These are phyloP conservation scores for Echium plantagineum DNA, from an alignment of 257 asterid genomes.

Conservation along the genomic window DNA sequence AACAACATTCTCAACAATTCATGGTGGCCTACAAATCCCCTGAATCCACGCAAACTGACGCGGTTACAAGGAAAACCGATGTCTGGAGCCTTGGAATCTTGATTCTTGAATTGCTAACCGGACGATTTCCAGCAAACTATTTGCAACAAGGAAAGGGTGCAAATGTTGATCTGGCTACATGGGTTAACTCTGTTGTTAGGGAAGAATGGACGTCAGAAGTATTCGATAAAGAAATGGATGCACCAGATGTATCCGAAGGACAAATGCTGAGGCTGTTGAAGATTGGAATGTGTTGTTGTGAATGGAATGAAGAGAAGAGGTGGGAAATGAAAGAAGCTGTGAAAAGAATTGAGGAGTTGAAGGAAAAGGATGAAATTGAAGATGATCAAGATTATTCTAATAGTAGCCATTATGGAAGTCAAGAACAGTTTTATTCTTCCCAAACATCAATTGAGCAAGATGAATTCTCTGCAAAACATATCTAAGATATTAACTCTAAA, in stretches of 20 bases:
- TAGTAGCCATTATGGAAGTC: slow-evolving; percentile 25
- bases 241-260: slow-evolving; percentile 23
- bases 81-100: slow-evolving; percentile 68
- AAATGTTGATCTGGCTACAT: slow-evolving; percentile 40
- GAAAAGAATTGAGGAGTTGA: slow-evolving; percentile 40
- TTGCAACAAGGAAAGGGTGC: slow-evolving; percentile 38
- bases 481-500: too few species aligned
- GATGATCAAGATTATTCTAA: slow-evolving; percentile 24
- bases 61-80: slow-evolving; percentile 33
- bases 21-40: slow-evolving; percentile 69
- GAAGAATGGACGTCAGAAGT: slow-evolving; percentile 75
- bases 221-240: slow-evolving; percentile 45
- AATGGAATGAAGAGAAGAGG: slow-evolving; percentile 35
- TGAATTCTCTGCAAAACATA: background rate
- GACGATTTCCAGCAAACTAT: slow-evolving; percentile 46
- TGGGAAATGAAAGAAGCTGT: slow-evolving; percentile 40
- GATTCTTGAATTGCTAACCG: slow-evolving; percentile 55
- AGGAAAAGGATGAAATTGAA: slow-evolving; percentile 23
- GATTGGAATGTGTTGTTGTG: slow-evolving; percentile 70
- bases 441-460: slow-evolving; percentile 15
- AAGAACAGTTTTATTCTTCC: slow-evolving; percentile 32
- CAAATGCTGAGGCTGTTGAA: slow-evolving; percentile 53
- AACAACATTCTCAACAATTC: slow-evolving; percentile 42
- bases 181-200: slow-evolving; percentile 59
- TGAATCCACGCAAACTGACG: slow-evolving; percentile 27